Percentiles rank a stretch among this genome's conserved stretches.
These are phyloP conservation scores for Zygosaccharomyces bailii DNA, from an alignment of 805 yeast genomes.

Conservation along the genomic window DNA sequence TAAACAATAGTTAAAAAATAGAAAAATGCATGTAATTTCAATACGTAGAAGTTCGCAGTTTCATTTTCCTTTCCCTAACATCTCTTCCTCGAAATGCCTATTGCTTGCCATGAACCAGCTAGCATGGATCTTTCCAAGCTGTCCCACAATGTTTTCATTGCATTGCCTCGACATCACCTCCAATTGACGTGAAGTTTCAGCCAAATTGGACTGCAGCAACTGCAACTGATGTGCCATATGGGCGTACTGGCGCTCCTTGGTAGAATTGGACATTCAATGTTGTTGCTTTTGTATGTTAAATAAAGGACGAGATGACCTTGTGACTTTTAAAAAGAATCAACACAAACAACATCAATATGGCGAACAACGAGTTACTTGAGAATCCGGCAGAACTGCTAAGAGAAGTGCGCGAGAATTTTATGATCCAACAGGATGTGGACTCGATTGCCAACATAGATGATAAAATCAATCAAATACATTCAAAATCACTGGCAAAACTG, in stretches of 20 bases:
- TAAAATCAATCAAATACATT: conserved; percentile 14
- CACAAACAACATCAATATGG: conserved; percentile 9
- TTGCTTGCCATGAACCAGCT: conserved; percentile 35
- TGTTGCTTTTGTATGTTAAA: background rate
- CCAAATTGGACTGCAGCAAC: conserved; percentile 27
- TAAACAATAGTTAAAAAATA: background rate
- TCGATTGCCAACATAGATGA: conserved; percentile 18
- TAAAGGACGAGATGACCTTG: background rate
- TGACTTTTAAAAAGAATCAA: conserved; percentile 2
- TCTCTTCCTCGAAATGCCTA: conserved; percentile 25
- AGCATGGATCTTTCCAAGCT: conserved; percentile 33
- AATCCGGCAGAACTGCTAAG: conserved; percentile 25
- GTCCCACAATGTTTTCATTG: conserved; percentile 31
- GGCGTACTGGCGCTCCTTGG: conserved; percentile 34
- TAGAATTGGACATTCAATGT: conserved; percentile 21
- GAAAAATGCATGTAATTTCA: conserved; percentile 1
- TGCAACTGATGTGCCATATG: conserved; percentile 31
- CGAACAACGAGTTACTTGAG: conserved; percentile 19
- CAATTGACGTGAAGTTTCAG: conserved; percentile 28
- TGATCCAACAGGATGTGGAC: conserved; percentile 27
- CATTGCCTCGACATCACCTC: conserved; percentile 33
- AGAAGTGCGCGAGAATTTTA: conserved; percentile 28
- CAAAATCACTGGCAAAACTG: conserved; percentile 9
- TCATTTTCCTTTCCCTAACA: conserved; percentile 22
- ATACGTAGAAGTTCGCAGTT: conserved; percentile 2